Base-by-base conservation (phyloP, 1,284 basidiomycete genomes). In the Cryptococcus amylolentus region DNA sequence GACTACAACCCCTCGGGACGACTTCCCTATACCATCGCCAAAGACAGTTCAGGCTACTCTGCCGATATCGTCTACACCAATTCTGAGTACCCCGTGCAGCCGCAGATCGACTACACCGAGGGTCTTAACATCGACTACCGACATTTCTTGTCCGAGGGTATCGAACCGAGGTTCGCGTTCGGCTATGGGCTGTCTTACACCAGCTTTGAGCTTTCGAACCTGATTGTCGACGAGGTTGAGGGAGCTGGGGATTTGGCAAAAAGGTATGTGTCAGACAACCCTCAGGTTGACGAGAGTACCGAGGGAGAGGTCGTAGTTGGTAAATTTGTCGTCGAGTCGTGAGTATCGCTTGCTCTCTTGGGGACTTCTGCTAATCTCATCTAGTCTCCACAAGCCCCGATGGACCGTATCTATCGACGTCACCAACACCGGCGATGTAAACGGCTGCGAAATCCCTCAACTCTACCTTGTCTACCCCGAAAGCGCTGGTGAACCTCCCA, bases 101-200 rank as follows among this genome's bases (percentile, higher is more conserved):
- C 87, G 5, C 80, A 83, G 58, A 77, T 87, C n/a, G 71, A 82
- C n/a, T 78, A 90, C 72, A 83, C 79, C 5, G 89, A 91, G 84
- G 87, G 82, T 10, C 71, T 90, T 46, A 76, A 84, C 65, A 85
- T 91, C 67, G 89, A 90, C 76, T 90, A 90, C 71, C 80, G 88
- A 37, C 83, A 85, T 70, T 91, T 91, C 70, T 87, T 90, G 62
- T 79, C 83, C 51, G 81, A 86, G 62, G 73, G 80, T 57, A 84
- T 86, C 57, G 75, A 75, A 1, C 85, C 86, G 0, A 79, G 83
- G 20, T 87, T 80, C 71, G 86, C 87, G 67, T 93, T 92, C 71
- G 91, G 91, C 0, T 91, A 84, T 71, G 91, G 91, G 0, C 75
- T 94, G 64, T 88, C 86, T 56, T 95, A 94, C 79, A 88, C 91